These are phyloP conservation scores for Coemansia sp. DNA, from an alignment of 192 early-diverging fungal species.

Conservation along the genomic window DNA sequence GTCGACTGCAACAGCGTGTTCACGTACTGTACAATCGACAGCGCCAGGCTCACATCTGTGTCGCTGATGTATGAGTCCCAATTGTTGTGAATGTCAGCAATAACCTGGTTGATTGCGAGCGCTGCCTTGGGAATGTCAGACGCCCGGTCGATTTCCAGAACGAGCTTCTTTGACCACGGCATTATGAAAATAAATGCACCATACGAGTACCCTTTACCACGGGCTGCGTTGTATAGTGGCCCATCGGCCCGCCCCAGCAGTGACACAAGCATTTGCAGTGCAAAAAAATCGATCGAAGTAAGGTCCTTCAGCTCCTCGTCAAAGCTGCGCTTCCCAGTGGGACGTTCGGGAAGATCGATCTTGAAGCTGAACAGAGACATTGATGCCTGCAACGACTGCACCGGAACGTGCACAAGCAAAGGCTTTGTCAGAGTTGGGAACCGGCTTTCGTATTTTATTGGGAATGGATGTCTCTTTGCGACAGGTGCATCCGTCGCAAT, in stretches of 20 bases:
- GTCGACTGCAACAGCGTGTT: conserved; percentile 16
- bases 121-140: conserved; percentile 36
- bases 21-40: conserved; percentile 24
- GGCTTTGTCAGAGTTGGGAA: too few relatives aligned
- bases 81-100: conserved; percentile 15
- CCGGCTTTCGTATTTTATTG: too few relatives aligned
- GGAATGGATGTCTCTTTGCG: too few relatives aligned
- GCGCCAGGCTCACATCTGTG: conserved; percentile 46
- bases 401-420: too few relatives aligned
- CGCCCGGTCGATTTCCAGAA: conserved; percentile 26
- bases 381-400: conserved; percentile 48
- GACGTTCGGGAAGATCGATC: conserved; percentile 30
- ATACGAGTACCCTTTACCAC: conserved; percentile 77
- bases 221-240: conserved; percentile 70
- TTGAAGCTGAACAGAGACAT: conserved; percentile 44
- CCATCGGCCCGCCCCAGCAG: conserved; percentile 73
- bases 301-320: conserved; percentile 40
- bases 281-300: conserved; percentile 53
- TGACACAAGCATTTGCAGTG: conserved; percentile 64
- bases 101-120: conserved; percentile 17
- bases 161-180: conserved; percentile 61
- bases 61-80: conserved; percentile 43
- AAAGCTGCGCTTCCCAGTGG: conserved; percentile 21
- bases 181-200: conserved; percentile 58
- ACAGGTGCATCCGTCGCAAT: too few relatives aligned